Percentiles rank a stretch among this genome's conserved stretches.
Evolutionary conservation across 2,329 filamentous ascomycete species (phyloP).

Genomic region (Geosmithia flava): DNA sequence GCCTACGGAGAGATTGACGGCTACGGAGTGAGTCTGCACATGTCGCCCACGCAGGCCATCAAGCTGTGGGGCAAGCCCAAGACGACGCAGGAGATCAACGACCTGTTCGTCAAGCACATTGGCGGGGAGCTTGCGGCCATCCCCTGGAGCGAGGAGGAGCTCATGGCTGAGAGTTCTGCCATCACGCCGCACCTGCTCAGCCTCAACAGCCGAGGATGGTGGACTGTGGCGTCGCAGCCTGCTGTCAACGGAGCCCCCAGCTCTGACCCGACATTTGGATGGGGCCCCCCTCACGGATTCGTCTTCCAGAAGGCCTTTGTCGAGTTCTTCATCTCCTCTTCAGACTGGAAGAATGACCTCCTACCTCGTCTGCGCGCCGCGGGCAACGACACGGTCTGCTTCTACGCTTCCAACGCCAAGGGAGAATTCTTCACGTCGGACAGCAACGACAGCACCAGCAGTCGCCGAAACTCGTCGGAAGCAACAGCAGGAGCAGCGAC

Average conservation of each 20-base stretch:
- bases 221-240: constrained; percentile 92
- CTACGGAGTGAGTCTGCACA: constrained; percentile 93
- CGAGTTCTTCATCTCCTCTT: constrained; percentile 75
- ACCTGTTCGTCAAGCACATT: constrained; percentile 71
- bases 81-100: constrained; percentile 57
- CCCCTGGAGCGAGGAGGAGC: constrained; percentile 86
- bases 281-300: constrained; percentile 86
- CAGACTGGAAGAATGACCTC: constrained; percentile 55
- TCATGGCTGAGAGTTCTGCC: constrained; percentile 69
- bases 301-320: constrained; percentile 98
- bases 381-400: constrained; percentile 55
- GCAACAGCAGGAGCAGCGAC: too few species aligned
- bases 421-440: constrained; percentile 72
- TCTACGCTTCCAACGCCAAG: constrained; percentile 69
- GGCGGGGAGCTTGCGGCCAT: constrained; percentile 68
- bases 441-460: constrained; percentile 20
- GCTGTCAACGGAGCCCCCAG: constrained; percentile 79
- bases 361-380: constrained; percentile 43
- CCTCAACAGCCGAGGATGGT: constrained; percentile 78
- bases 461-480: constrained; percentile 3
- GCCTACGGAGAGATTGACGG: constrained; percentile 95
- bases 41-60: constrained; percentile 73
- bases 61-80: constrained; percentile 75
- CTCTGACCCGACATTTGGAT: constrained; percentile 71
- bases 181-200: constrained; percentile 66